These are phyloP conservation scores for Physaria fendleri DNA, from an alignment of 345 rosid species.

Conservation along the genomic window DNA sequence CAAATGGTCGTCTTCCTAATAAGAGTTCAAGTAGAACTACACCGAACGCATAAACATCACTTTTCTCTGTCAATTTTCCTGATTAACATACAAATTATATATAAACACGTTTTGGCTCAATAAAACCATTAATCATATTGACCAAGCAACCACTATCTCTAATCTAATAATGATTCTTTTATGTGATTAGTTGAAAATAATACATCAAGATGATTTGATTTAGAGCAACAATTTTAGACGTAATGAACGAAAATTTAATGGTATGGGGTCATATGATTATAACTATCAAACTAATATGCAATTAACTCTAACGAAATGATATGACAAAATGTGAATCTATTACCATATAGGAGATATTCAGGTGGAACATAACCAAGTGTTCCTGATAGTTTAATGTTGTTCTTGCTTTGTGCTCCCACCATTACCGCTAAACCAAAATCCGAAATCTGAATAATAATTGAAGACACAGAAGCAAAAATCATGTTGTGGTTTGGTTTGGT, in stretches of 20 bases:
- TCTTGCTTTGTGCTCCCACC: constrained; percentile 53
- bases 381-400: constrained; percentile 77
- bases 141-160: background rate
- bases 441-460: constrained; percentile 54
- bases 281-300: background rate
- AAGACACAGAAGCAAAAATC: background rate
- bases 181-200: constrained; percentile 18
- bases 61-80: constrained; percentile 89
- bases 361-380: constrained; percentile 96
- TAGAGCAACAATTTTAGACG: background rate
- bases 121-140: background rate
- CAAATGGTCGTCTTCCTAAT: constrained; percentile 77
- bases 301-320: background rate
- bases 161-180: background rate
- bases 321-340: constrained; percentile 11
- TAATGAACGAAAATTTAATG: constrained; percentile 3
- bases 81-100: background rate
- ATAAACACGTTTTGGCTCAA: background rate
- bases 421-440: constrained; percentile 96
- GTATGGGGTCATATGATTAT: constrained; percentile 15
- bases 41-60: constrained; percentile 92
- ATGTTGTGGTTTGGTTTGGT: background rate
- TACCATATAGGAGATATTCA: constrained; percentile 87
- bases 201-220: background rate
- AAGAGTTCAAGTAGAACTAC: constrained; percentile 92